Evolutionary conservation across 192 early-diverging fungal species (phyloP), one percentile per base, ranked within the genome.

Genomic region (Coemansia sp.): DNA sequence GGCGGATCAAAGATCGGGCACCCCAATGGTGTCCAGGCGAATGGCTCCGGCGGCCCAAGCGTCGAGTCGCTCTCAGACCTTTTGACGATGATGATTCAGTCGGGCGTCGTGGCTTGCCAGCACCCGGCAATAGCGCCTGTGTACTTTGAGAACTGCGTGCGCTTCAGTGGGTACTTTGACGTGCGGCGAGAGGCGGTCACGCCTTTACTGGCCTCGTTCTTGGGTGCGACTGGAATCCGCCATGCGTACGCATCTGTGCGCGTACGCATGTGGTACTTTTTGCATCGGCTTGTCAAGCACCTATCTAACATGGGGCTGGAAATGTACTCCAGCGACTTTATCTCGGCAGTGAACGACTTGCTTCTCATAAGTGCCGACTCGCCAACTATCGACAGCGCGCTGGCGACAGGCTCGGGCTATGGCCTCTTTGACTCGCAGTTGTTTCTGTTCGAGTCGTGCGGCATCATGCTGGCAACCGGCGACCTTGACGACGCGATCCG

Each of bases 371-470:
- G 81, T 52, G 86, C 86, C n/a, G 81, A 87, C 11, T 61, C 86
- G 15, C 74, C 84, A 0, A 34, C 62, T 70, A 33, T 50, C 60
- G 37, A 63, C 56, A 42, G 34, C 35, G 39, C 54, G 22, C 9
- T 40, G 22, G 38, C 56, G 33, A 34, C 37, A n/a, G 40, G 38
- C 2, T 43, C 53, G 1, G 54, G 41, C 15, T 70, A 75, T 57
- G 83, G 84, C 19, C 80, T 86, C 48, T 93, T 90, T 59, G 87
- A 88, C 62, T 88, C 87, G 53, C 93, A 96, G 72, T 67, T 92
- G 24, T 95, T 90, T 71, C 66, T 96, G 34, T 96, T 94, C 82
- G 95, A 98, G 71, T 87, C 93, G 8, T 91, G 90, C 59, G 95
- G 95, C n/a, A 83, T 88, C 39, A 76, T 96, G 72, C 95, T 96